Percentiles rank a stretch among this genome's conserved stretches.
phyloP scores from a whole-genome alignment of 2,329 filamentous ascomycete genomes.

The Endocalyx cinctus region DNA sequence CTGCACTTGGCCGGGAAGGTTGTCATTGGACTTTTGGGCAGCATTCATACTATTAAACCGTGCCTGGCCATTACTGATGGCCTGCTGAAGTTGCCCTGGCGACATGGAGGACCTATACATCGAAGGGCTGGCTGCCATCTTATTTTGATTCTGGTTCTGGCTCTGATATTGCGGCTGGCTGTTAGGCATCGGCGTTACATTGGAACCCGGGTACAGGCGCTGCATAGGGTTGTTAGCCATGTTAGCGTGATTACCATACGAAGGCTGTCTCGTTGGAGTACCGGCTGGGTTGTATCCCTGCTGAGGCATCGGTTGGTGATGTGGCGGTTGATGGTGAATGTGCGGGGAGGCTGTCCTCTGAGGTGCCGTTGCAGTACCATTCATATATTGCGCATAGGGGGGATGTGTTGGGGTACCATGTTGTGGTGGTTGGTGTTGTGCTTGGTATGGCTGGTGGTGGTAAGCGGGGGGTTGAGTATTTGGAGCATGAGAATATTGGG shows the following conservation, averaged over 20 bases:
- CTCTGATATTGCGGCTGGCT: constrained; percentile 18
- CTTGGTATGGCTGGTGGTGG: constrained; percentile 20
- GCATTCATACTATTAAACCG: constrained; percentile 24
- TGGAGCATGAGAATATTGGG: constrained; percentile 21
- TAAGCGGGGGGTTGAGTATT: constrained; percentile 19
- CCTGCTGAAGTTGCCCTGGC: constrained; percentile 26
- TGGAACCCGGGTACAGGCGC: neutral
- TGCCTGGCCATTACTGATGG: constrained; percentile 28
- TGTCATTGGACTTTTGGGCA: constrained; percentile 22
- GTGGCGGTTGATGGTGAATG: constrained; percentile 22
- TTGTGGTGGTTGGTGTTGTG: constrained; percentile 19
- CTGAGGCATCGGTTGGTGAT: constrained; percentile 23
- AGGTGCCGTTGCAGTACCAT: constrained; percentile 20
- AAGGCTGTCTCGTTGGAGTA: constrained; percentile 23
- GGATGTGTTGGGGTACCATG: constrained; percentile 22
- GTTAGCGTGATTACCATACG: constrained; percentile 22
- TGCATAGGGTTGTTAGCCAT: constrained; percentile 6
- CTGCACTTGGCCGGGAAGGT: constrained; percentile 7
- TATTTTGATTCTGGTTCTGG: constrained; percentile 8
- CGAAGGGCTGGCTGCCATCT: constrained; percentile 9
- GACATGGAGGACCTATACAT: constrained; percentile 26
- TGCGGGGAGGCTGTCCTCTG: constrained; percentile 27
- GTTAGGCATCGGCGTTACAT: constrained; percentile 19
- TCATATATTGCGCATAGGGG: constrained; percentile 24
- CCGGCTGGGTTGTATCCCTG: constrained; percentile 21